Conservation (phyloP, 768 basidiomycete species). For the Pisolithus tinctorius region DNA sequence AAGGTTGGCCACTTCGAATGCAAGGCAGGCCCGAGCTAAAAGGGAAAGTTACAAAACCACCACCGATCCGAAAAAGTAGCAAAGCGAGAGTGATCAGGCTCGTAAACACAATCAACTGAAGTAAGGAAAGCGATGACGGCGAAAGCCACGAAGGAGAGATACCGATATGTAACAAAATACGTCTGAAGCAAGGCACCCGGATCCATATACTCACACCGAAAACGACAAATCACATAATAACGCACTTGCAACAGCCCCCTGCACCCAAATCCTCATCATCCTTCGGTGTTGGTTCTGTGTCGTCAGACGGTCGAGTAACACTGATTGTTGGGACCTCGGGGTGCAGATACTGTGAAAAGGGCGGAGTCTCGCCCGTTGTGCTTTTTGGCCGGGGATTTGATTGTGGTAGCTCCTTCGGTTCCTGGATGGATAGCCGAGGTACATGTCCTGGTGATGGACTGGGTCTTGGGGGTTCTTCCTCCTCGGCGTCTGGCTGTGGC, state of each 20-base stretch:
- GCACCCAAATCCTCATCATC: constrained; percentile 41
- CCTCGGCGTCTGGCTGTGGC: constrained; percentile 7
- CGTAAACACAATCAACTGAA: background rate
- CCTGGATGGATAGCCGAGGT: constrained; percentile 16
- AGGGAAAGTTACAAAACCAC: background rate
- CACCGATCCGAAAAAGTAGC: background rate
- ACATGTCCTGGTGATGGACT: constrained; percentile 7
- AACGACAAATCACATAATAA: constrained; percentile 62
- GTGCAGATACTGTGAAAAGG: constrained; percentile 52
- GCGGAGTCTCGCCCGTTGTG: constrained; percentile 41
- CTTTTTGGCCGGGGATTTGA: constrained; percentile 9
- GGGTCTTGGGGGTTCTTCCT: background rate
- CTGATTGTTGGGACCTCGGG: constrained; percentile 26
- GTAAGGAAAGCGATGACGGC: constrained; percentile 6
- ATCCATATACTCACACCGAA: background rate
- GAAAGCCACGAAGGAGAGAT: constrained; percentile 3
- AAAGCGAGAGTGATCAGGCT: background rate
- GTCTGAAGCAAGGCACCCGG: background rate
- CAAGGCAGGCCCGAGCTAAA: constrained; percentile 12
- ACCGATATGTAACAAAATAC: background rate
- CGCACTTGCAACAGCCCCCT: constrained; percentile 74
- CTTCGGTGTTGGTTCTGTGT: constrained; percentile 21
- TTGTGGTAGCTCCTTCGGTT: constrained; percentile 24
- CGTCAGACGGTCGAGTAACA: constrained; percentile 24
- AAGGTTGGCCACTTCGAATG: constrained; percentile 6